Conservation (phyloP, 805 yeast genomes). For the Candida tallmaniae region DNA sequence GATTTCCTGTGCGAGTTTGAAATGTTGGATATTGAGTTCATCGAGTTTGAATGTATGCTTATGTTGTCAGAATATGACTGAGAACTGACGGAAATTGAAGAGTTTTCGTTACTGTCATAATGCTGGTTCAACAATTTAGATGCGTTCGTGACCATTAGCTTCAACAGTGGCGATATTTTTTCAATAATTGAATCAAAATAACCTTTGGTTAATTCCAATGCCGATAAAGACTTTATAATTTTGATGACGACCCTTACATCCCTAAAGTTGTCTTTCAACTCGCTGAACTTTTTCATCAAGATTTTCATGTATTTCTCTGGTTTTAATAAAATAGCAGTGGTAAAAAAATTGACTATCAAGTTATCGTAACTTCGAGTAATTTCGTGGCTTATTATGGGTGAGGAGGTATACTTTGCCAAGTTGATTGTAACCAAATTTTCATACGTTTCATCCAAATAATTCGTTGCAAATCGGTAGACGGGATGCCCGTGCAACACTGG, state of each 20-base stretch:
- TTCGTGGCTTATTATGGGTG: constrained; percentile 3
- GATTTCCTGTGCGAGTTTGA: constrained; percentile 3
- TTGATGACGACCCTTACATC: constrained; percentile 24
- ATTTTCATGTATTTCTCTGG: constrained; percentile 26
- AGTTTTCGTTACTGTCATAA: constrained; percentile 11
- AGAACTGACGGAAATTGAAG: constrained; percentile 13
- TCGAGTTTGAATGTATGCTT: constrained; percentile 5
- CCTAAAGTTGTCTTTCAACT: constrained; percentile 18
- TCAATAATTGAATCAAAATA: constrained; percentile 22
- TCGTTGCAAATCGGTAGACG: constrained; percentile 24
- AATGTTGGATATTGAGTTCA: neutral
- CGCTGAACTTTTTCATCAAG: constrained; percentile 20
- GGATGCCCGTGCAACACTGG: constrained; percentile 18
- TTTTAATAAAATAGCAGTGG: constrained; percentile 32
- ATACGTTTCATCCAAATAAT: constrained; percentile 29
- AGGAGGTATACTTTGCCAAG: constrained; percentile 9
- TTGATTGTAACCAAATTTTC: constrained; percentile 15
- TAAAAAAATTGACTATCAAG: constrained; percentile 24
- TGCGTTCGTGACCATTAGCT: constrained; percentile 22
- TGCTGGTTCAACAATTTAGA: constrained; percentile 20
- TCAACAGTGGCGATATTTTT: constrained; percentile 20
- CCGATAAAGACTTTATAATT: constrained; percentile 27
- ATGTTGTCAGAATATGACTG: constrained; percentile 9
- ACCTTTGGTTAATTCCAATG: constrained; percentile 16
- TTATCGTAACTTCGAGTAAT: constrained; percentile 16